These are phyloP conservation scores for Salvia splendens DNA, from an alignment of 257 asterid genomes.

Conservation along the genomic window DNA sequence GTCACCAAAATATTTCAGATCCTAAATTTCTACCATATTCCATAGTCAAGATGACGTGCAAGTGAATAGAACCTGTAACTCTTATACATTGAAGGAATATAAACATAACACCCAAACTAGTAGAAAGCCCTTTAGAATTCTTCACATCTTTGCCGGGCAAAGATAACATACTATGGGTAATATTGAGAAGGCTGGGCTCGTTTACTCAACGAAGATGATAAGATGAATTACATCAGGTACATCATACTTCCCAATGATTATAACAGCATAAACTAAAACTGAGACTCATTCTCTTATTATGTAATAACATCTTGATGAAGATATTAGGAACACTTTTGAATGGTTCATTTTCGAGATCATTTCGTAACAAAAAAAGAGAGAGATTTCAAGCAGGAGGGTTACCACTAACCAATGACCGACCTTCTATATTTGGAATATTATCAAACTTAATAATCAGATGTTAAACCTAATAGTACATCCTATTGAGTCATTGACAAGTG, in stretches of 20 bases:
- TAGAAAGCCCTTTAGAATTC: not conserved
- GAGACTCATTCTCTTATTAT: not conserved
- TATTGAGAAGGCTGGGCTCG: not conserved
- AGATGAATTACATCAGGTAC: not conserved
- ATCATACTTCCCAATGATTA: not conserved
- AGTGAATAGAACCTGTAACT: not conserved
- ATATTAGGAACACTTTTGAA: not conserved
- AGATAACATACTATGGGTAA: not conserved
- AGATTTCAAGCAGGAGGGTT: not conserved
- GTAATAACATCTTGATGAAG: not conserved
- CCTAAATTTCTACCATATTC: constrained; percentile 2
- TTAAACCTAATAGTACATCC: constrained; percentile 16
- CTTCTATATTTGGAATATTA: not conserved
- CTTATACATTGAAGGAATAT: not conserved
- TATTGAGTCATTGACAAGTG: not conserved
- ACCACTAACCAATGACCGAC: not conserved
- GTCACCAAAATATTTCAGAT: constrained; percentile 1
- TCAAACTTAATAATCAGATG: not conserved
- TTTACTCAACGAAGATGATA: not conserved
- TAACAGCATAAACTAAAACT: not conserved
- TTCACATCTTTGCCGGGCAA: not conserved
- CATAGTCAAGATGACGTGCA: not conserved
- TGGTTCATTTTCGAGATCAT: not conserved
- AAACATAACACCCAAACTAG: not conserved
- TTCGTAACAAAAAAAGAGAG: not conserved